A percentile compares a stretch with the other conserved stretches of the same genome.
Conservation (phyloP, 768 basidiomycete genomes). For the Hygrocybe coccinea region DNA sequence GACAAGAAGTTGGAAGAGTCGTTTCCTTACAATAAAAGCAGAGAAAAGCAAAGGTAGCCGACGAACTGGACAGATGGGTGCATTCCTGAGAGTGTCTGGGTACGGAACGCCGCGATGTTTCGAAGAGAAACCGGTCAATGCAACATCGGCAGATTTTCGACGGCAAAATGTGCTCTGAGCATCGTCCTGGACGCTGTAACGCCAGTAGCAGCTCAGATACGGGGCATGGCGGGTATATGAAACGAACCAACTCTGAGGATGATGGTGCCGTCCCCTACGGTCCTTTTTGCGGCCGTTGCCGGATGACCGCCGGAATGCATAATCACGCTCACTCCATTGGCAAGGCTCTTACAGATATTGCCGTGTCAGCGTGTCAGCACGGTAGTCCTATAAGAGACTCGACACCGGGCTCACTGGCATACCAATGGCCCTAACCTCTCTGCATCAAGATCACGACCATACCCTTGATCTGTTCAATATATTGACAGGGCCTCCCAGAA, state of each 20-base stretch:
- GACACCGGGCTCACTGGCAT: too few species aligned
- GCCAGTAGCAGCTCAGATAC: too few species aligned
- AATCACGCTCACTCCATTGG: neutral
- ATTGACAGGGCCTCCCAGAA: constrained; percentile 48
- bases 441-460: constrained; percentile 23
- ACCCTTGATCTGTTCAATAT: constrained; percentile 65
- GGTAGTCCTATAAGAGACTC: too few species aligned
- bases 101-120: constrained; percentile 11
- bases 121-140: constrained; percentile 6
- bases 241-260: too few species aligned
- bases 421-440: constrained; percentile 5
- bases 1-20: neutral
- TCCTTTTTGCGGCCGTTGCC: too few species aligned
- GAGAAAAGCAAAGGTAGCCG: neutral
- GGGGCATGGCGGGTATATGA: too few species aligned
- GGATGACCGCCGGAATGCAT: neutral
- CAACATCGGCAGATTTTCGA: neutral
- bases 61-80: neutral
- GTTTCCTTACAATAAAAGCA: neutral
- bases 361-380: too few species aligned
- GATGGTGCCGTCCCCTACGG: too few species aligned
- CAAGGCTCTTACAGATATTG: too few species aligned
- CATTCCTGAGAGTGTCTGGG: constrained; percentile 13
- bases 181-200: neutral
- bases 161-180: neutral